Base-by-base conservation (phyloP, 441 rosid species). In the Croton setiger region DNA sequence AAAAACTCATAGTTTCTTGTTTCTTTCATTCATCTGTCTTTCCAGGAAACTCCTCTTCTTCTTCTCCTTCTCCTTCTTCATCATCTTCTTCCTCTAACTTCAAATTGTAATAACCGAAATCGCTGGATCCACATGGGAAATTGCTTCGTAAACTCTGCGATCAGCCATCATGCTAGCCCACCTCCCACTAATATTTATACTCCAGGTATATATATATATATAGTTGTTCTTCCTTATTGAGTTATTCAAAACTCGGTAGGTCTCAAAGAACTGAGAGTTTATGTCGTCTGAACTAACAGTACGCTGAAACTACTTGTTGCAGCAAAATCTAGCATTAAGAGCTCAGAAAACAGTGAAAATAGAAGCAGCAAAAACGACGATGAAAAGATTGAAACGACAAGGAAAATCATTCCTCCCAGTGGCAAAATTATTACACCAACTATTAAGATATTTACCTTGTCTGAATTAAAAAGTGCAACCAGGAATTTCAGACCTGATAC, bases 401-500 rank as follows among this genome's bases (percentile, higher is more conserved):
- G 0, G 7, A 17, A 7, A 4, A n/a, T n/a, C n/a, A 14, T 5
- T 14, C 69, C 76, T 2, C 20, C 72, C 0, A 69, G 64, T 9
- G 73, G 76, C 27, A 63, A 66, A 78, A 69, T 76, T 7, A 62
- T 59, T 3, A 66, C 64, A 5, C 78, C 80, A 18, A 74, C 68
- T 75, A 74, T 82, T 57, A 88, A 81, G 68, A 51, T 49, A 69
- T 88, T 80, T 75, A 81, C 82, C 37, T 39, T 86, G 5, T 45
- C 74, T 0, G 89, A 86, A 43, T 69, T 88, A 15, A 82, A 69
- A 69, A 80, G 72, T 1, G 85, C 85, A 11, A 88, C 93, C 2
- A 82, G 81, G 61, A 88, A 86, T 62, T 88, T 88, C 71, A 69
- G 82, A 73, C 86, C 89, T 14, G 87, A 78, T 60, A 76, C 85